Evolutionary conservation across 2,329 filamentous ascomycete genomes (phyloP), one percentile per base, ranked within the genome.

Genomic region (Fusarium heterosporum): DNA sequence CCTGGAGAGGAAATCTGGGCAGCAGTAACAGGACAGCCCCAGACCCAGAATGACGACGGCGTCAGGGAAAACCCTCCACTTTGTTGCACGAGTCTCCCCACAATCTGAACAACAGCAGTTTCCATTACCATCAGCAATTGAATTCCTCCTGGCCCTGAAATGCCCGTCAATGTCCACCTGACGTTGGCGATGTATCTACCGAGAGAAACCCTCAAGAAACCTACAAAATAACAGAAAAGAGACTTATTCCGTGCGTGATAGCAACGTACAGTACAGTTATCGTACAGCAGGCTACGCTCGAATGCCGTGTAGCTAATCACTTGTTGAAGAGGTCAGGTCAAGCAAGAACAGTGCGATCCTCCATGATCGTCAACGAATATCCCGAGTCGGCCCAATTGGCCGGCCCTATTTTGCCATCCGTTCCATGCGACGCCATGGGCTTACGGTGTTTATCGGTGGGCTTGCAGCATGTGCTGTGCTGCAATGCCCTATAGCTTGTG

Each of bases 361-460:
- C 28, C 29, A 51, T 45, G 60, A 38, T 60, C 59, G 47, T 49
- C 39, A 36, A 49, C 45, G 50, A 48, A 64, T 49, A 47, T 50
- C 54, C 65, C 58, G 65, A 65, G 55, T 72, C 65, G 71, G 71
- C 69, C 67, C 62, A 73, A 73, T 72, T 72, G 66, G 61, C 67
- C 71, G 71, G 71, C 67, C 59, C 59, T 72, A 73, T 61, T 66
- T 50, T 48, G 46, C 41, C 43, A 49, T 61, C 42, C 56, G 42
- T 61, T 61, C 41, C 39, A 48, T 16, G 34, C 16, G 34, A 10
- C 34, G 34, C 34, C 34, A 36, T 53, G 26, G 45, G 52, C 28
- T 55, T 63, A 49, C 64, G 50, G 59, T 51, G 54, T 55, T 64
- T 45, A 56, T 51, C 58, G 61, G 59, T 30, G 41, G 55, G 55